Evolutionary conservation across 1,284 basidiomycete genomes (phyloP), one percentile per base, ranked within the genome.

Genomic region (Mycena sp.): DNA sequence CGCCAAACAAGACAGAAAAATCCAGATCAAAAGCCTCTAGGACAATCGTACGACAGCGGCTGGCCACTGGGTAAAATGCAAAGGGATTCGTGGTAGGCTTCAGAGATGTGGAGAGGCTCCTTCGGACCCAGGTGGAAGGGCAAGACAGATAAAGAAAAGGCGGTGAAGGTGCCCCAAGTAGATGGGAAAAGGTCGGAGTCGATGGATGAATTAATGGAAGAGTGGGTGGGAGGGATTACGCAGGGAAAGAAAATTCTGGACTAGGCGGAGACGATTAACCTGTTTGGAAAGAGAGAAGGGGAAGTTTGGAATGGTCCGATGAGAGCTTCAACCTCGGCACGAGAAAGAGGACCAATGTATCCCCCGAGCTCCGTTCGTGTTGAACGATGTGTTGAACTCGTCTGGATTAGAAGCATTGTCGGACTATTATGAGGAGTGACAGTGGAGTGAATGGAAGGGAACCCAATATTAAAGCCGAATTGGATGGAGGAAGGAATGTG

Each of bases 111-210:
- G 17, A 53, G 53, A 49, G 12, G 52, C 72, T 9, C 71, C 73
- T 26, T 76, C 58, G 0, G 75, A 64, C 0, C 72, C 72, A 0
- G 64, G 52, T 0, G 73, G 72, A 0, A 72, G 56, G 2, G 56
- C 16, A 16, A 51, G 37, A 43, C 17, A 19, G 56, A 19, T 0
- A 74, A 43, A 0, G 64, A 73, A 0, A 78, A 61, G 0, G 70
- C 61, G 0, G 51, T 25, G 58, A 83, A 82, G 0, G 80, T 80
- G 0, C 80, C 79, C 79, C 80, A 84, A 0, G 74, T 76, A 58
- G 76, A 80, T 0, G 76, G 79, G 64, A 73, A 84, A 0, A 64
- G 6, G 19, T 73, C 52, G 0, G 80, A 67, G 32, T 79, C 38
- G 10, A 81, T 77, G 11, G 35, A 11, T 0, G 63, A 74, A 57